Evolutionary conservation across 225 moss, liverwort and hornwort species (phyloP).

Genomic region (Sphagnum tenellum): DNA sequence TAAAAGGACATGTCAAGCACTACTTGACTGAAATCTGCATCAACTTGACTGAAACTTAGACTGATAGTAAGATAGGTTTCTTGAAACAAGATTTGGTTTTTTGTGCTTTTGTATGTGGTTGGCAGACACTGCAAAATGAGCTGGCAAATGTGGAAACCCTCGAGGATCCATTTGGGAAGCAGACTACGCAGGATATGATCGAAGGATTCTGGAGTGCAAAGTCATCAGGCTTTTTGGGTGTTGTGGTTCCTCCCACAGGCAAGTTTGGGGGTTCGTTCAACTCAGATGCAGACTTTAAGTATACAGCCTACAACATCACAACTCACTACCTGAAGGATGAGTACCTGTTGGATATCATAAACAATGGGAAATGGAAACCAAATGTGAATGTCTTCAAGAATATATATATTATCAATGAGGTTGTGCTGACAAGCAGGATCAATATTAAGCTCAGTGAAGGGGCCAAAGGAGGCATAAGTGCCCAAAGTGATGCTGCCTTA

Average conservation of each 20-base stretch:
- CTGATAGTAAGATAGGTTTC: not conserved
- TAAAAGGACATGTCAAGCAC: too few relatives aligned
- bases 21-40: too few relatives aligned
- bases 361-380: conserved; percentile 5
- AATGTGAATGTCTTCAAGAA: not conserved
- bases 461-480: not conserved
- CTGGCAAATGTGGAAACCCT: not conserved
- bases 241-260: not conserved
- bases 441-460: not conserved
- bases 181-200: not conserved
- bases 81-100: not conserved
- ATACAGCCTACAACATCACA: conserved; percentile 1
- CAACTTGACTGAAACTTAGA: too few relatives aligned
- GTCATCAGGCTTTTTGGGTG: not conserved
- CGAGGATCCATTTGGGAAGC: conserved; percentile 1
- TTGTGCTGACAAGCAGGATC: not conserved
- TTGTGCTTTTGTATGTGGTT: not conserved
- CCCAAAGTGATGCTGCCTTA: too few relatives aligned
- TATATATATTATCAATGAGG: conserved; percentile 5
- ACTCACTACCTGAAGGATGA: not conserved
- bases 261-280: not conserved
- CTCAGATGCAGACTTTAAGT: not conserved
- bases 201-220: not conserved
- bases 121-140: not conserved
- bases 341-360: not conserved